Conservation (phyloP, 768 basidiomycete species). For the Boletus reticulatus region DNA sequence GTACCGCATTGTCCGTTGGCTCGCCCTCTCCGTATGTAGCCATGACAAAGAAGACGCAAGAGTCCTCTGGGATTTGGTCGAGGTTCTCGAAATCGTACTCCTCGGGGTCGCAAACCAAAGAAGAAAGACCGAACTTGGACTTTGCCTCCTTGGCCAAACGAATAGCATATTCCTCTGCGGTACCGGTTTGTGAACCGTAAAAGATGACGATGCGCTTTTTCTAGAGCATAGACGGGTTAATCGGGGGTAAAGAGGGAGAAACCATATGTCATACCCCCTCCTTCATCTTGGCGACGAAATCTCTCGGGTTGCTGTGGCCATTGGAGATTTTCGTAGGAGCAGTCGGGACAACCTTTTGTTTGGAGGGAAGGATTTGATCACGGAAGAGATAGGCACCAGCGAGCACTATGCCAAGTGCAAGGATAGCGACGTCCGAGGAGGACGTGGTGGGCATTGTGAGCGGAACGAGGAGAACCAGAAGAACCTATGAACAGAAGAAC, state of each 20-base stretch:
- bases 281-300: conserved; percentile 95
- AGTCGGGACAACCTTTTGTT: conserved; percentile 54
- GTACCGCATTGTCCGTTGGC: conserved; percentile 96
- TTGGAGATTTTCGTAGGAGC: conserved; percentile 47
- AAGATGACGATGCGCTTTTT: conserved; percentile 97
- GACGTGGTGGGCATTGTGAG: conserved; percentile 56
- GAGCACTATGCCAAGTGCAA: conserved; percentile 70
- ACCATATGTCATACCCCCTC: conserved; percentile 61
- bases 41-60: conserved; percentile 90
- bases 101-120: conserved; percentile 96
- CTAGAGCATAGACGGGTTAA: conserved; percentile 38
- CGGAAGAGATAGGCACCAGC: conserved; percentile 82
- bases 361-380: conserved; percentile 71
- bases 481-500: background rate
- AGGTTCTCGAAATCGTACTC: conserved; percentile 99
- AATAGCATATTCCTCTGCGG: conserved; percentile 97
- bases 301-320: conserved; percentile 84
- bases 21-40: conserved; percentile 99
- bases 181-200: conserved; percentile 98
- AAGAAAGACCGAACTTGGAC: conserved; percentile 90
- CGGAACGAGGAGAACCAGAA: background rate
- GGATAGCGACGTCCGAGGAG: conserved; percentile 69
- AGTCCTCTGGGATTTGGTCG: conserved; percentile 85
- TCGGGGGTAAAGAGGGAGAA: conserved; percentile 1
- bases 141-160: conserved; percentile 98